A percentile compares a stretch with the other conserved stretches of the same genome.
Conservation (phyloP, 1,284 basidiomycete genomes). For the Taiwanofungus camphoratus region DNA sequence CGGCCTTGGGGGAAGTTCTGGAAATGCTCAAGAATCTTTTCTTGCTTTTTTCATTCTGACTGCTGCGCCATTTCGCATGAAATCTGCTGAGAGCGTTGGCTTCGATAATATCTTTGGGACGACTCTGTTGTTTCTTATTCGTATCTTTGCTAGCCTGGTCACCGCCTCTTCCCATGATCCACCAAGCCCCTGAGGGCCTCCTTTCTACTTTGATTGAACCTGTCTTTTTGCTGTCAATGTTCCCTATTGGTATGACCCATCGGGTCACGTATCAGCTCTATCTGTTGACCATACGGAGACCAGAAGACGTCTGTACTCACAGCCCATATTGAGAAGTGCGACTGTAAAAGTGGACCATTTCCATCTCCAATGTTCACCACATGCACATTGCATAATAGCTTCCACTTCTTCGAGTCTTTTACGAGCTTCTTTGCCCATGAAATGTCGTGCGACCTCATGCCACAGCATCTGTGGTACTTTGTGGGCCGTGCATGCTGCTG, state of each 20-base stretch:
- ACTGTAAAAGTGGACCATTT: conserved; percentile 69
- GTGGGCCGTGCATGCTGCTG: conserved; percentile 51
- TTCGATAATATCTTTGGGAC: no score
- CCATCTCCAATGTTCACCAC: conserved; percentile 68
- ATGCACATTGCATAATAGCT: conserved; percentile 56
- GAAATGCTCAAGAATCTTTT: no score
- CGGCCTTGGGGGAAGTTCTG: no score
- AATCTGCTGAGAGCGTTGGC: no score
- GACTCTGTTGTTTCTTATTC: conserved; percentile 1
- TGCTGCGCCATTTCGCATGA: no score
- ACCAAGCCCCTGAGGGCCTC: conserved; percentile 48
- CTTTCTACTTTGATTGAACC: conserved; percentile 51
- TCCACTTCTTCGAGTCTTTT: conserved; percentile 58
- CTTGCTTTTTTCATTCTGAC: no score
- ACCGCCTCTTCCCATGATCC: conserved; percentile 42
- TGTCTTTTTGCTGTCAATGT: conserved; percentile 46
- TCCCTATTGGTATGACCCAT: conserved; percentile 37
- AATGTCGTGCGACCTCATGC: conserved; percentile 69
- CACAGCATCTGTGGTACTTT: conserved; percentile 65
- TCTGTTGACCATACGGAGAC: not conserved
- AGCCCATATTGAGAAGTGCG: conserved; percentile 68
- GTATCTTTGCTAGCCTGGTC: conserved; percentile 10
- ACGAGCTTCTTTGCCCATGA: conserved; percentile 59
- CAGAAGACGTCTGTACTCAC: no score
- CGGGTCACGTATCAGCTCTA: not conserved